phyloP scores from a whole-genome alignment of 192 early-diverging fungal species.

The Backusella circina region DNA sequence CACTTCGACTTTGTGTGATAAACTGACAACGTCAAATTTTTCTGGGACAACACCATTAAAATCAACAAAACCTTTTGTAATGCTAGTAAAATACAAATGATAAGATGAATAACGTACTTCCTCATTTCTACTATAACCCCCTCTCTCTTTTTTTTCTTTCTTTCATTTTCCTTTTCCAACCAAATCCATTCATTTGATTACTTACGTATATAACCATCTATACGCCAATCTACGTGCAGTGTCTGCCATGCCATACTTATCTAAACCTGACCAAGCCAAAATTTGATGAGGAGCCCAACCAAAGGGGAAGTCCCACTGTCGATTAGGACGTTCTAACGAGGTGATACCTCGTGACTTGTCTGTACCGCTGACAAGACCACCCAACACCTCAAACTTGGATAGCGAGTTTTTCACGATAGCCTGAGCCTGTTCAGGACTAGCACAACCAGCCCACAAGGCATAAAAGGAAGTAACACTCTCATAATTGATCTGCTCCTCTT shows the following conservation, averaged over 20 bases:
- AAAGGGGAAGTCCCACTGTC: constrained; percentile 92
- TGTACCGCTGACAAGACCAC: constrained; percentile 90
- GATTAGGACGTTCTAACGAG: constrained; percentile 80
- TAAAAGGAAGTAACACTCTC: constrained; percentile 88
- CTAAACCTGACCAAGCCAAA: constrained; percentile 87
- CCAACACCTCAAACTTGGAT: constrained; percentile 80
- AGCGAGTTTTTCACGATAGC: constrained; percentile 58
- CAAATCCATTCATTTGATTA: background rate
- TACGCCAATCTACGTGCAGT: constrained; percentile 79
- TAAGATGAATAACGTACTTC: background rate
- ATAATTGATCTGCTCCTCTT: constrained; percentile 64
- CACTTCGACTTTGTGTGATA: constrained; percentile 88
- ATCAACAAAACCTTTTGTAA: constrained; percentile 93
- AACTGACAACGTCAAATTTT: constrained; percentile 92
- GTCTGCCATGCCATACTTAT: constrained; percentile 71
- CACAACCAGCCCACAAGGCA: constrained; percentile 89
- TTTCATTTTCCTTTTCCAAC: too few relatives aligned
- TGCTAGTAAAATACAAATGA: constrained; percentile 26
- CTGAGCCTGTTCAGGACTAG: constrained; percentile 69
- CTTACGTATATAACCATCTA: constrained; percentile 89
- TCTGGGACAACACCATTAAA: constrained; percentile 95
- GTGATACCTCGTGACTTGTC: constrained; percentile 82
- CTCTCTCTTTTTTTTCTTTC: background rate
- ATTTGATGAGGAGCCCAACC: constrained; percentile 99
- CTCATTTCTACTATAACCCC: background rate